Conservation (phyloP, 352 stramenopile species). For the Globisporangium echinulatum region DNA sequence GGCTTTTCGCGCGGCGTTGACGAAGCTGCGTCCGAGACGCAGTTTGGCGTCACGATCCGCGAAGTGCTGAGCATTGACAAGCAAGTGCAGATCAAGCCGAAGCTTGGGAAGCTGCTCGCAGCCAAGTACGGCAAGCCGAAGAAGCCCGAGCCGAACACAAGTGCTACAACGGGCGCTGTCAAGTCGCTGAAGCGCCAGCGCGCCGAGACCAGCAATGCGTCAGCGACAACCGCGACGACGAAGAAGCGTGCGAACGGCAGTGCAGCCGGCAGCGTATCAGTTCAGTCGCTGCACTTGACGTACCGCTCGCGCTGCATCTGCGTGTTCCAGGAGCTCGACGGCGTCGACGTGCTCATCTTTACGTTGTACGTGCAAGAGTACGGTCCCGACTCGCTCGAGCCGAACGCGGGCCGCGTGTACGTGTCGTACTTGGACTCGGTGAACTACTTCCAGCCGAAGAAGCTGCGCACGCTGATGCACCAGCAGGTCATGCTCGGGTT, state of each 20-base stretch:
- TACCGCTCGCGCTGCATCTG: conserved; percentile 87
- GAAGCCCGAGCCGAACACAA: conserved; percentile 21
- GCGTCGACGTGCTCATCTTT: conserved; percentile 86
- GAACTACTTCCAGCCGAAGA: conserved; percentile 88
- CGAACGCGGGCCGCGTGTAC: conserved; percentile 81
- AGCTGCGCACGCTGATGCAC: conserved; percentile 83
- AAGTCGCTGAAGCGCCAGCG: conserved; percentile 63
- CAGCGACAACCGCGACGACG: conserved; percentile 19
- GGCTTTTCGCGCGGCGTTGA: conserved; percentile 59
- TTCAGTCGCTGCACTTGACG: conserved; percentile 57
- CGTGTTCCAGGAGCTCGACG: conserved; percentile 86
- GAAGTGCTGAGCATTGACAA: conserved; percentile 85
- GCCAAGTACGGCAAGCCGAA: conserved; percentile 63
- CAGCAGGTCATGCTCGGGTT: conserved; percentile 87
- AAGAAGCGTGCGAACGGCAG: conserved; percentile 17
- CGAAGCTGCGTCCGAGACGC: conserved; percentile 67
- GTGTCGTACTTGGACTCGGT: conserved; percentile 88
- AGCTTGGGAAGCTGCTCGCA: conserved; percentile 69
- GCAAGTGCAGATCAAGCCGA: conserved; percentile 83
- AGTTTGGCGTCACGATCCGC: conserved; percentile 81
- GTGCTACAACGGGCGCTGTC: conserved; percentile 16
- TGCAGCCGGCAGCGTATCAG: conserved; percentile 4
- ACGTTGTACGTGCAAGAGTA: conserved; percentile 89
- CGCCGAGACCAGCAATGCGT: neutral
- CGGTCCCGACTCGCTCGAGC: conserved; percentile 54